Base-by-base conservation (phyloP, 768 basidiomycete species). In the Psilocybe subaeruginosa region DNA sequence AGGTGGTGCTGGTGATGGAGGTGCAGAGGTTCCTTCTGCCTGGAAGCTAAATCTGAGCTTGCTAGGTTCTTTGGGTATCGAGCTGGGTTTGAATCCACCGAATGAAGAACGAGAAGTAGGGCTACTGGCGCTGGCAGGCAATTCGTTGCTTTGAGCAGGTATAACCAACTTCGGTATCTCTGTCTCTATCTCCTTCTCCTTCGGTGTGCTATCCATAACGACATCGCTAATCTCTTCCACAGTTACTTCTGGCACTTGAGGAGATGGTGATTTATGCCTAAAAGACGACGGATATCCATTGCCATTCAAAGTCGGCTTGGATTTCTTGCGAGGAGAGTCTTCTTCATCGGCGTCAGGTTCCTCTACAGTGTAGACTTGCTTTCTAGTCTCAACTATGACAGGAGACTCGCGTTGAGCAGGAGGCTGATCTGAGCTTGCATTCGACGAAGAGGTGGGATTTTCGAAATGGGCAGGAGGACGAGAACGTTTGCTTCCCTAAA, bases 1-100 rank as follows among this genome's bases (percentile, higher is more conserved):
- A 27, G 74, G 67, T 16, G 73, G 65, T 29, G 75, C 64, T 1
- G 75, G 65, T 6, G 58, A 46, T 16, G 73, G 59, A n/a, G 72
- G 58, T 31, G 75, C 66, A 11, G 76, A 70, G 29, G 67, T 64
- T 29, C 65, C 58, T n/a, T 88, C 89, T 2, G 84, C 81, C 50
- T 86, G 84, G 72, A 89, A 85, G 65, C 90, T 90, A 66, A 81
- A 89, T 29, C 91, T 84, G 59, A 93, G 78, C 69, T 92, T 92
- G 60, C 91, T 92, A 2, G 91, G 90, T 58, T 90, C 89, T 69
- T 87, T 90, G 1, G 91, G 91, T 8, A 82, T 81, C 31, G 76
- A 74, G 29, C 78, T 84, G 2, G 82, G 74, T 69, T 87, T 89
- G 45, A 73, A 69, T n/a, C 71, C 72, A 17, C 65, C 57, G 51